A percentile compares a stretch with the other conserved stretches of the same genome.
Evolutionary conservation across 495 filamentous ascomycete genomes (phyloP).

Genomic region (Podospora didyma): DNA sequence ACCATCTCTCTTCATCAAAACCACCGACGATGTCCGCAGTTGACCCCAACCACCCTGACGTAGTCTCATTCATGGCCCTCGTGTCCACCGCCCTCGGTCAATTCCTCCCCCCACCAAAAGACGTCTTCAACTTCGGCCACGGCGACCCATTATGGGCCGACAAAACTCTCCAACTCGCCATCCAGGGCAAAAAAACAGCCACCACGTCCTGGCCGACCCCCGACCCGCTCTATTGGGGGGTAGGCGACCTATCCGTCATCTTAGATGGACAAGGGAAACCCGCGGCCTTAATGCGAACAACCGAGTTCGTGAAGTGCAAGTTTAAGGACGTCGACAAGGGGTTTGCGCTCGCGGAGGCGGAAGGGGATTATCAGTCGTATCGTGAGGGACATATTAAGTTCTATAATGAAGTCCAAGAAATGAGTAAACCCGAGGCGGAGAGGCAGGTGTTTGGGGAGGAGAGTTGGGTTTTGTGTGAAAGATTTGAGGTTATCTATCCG

Average conservation of each 20-base stretch:
- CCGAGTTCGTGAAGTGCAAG: conserved; percentile 20
- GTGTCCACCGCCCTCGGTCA: conserved; percentile 20
- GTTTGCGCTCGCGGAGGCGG: conserved; percentile 31
- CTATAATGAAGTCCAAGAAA: conserved; percentile 16
- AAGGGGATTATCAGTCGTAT: conserved; percentile 27
- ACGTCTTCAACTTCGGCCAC: conserved; percentile 29
- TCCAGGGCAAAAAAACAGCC: conserved; percentile 27
- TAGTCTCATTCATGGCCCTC: conserved; percentile 25
- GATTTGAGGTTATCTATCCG: conserved; percentile 30
- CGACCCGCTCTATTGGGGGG: conserved; percentile 25
- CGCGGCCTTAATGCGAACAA: conserved; percentile 26
- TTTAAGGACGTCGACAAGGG: conserved; percentile 29
- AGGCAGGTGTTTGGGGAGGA: conserved; percentile 23
- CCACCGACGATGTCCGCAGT: conserved; percentile 50
- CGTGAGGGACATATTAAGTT: conserved; percentile 23
- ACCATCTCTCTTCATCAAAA: no score
- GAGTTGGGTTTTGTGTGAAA: conserved; percentile 30
- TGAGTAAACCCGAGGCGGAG: neutral
- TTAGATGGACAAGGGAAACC: conserved; percentile 25
- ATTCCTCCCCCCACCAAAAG: conserved; percentile 21
- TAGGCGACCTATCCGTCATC: conserved; percentile 30
- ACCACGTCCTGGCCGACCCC: conserved; percentile 33
- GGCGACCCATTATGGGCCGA: conserved; percentile 10
- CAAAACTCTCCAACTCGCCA: conserved; percentile 17
- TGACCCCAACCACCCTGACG: conserved; percentile 21